A percentile compares a stretch with the other conserved stretches of the same genome.
These are phyloP conservation scores for Sphaerobolus stellatus DNA, from an alignment of 1,284 basidiomycete genomes.

Conservation along the genomic window DNA sequence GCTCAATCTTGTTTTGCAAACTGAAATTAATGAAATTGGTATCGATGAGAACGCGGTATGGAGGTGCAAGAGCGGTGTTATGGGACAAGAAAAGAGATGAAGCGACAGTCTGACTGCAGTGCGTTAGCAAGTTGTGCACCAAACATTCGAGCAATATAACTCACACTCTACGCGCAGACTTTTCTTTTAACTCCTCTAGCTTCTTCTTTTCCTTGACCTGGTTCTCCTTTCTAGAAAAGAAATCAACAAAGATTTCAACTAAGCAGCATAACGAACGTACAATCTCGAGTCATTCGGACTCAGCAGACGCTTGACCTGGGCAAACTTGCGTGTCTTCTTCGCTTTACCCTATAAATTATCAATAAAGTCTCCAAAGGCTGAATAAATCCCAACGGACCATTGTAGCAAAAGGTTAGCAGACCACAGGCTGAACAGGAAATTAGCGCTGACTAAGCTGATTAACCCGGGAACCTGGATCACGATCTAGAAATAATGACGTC, in stretches of 20 bases:
- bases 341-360: slow-evolving; percentile 71
- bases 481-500: too few species aligned
- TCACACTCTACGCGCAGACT: slow-evolving; percentile 70
- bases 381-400: neutral
- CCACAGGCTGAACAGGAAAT: too few species aligned
- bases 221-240: slow-evolving; percentile 67
- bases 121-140: slow-evolving; percentile 9
- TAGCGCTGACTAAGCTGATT: too few species aligned
- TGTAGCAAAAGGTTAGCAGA: too few species aligned
- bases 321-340: slow-evolving; percentile 94
- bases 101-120: slow-evolving; percentile 70
- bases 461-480: too few species aligned
- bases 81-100: slow-evolving; percentile 95
- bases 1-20: slow-evolving; percentile 96
- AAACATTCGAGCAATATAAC: slow-evolving; percentile 27
- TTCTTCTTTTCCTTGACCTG: slow-evolving; percentile 77
- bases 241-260: neutral
- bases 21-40: slow-evolving; percentile 99
- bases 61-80: slow-evolving; percentile 94
- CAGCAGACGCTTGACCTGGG: slow-evolving; percentile 90
- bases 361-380: too few species aligned
- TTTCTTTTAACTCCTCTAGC: slow-evolving; percentile 71
- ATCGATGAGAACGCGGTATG: slow-evolving; percentile 96
- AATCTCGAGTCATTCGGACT: slow-evolving; percentile 88
- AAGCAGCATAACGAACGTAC: slow-evolving; percentile 49